These are phyloP conservation scores for Blastobotrys arbuscula DNA, from an alignment of 1,139 yeast genomes.

Conservation along the genomic window DNA sequence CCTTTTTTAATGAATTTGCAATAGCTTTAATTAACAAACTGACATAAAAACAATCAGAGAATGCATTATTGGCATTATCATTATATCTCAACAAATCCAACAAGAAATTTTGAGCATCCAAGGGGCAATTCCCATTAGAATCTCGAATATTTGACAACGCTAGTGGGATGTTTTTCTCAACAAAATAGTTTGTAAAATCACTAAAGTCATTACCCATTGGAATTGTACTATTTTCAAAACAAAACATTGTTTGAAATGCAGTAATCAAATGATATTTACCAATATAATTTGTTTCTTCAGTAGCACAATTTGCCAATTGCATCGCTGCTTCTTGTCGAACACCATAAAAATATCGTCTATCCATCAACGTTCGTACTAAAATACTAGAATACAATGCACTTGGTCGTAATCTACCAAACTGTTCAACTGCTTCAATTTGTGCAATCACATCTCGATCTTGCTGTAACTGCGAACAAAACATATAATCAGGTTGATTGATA, in stretches of 20 bases:
- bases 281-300: slow-evolving; percentile 53
- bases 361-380: slow-evolving; percentile 75
- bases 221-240: slow-evolving; percentile 59
- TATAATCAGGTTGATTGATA: slow-evolving; percentile 87
- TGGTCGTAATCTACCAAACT: slow-evolving; percentile 62
- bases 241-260: slow-evolving; percentile 64
- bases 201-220: slow-evolving; percentile 81
- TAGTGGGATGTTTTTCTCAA: slow-evolving; percentile 62
- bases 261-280: slow-evolving; percentile 70
- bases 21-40: slow-evolving; percentile 54
- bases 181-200: slow-evolving; percentile 58
- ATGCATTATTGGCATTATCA: slow-evolving; percentile 77
- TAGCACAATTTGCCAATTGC: slow-evolving; percentile 66
- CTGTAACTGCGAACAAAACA: slow-evolving; percentile 89
- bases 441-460: slow-evolving; percentile 97
- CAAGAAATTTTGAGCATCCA: slow-evolving; percentile 54
- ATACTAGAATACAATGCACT: slow-evolving; percentile 66
- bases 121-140: slow-evolving; percentile 62
- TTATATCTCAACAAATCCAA: slow-evolving; percentile 73
- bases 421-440: slow-evolving; percentile 75
- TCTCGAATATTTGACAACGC: slow-evolving; percentile 60
- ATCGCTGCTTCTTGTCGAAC: slow-evolving; percentile 81
- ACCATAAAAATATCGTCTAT: slow-evolving; percentile 81
- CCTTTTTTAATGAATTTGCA: slow-evolving; percentile 40
- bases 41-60: slow-evolving; percentile 67